Percentiles rank a stretch among this genome's conserved stretches.
These are phyloP conservation scores for Citrus mangshanensis DNA, from an alignment of 345 rosid genomes.

Conservation along the genomic window DNA sequence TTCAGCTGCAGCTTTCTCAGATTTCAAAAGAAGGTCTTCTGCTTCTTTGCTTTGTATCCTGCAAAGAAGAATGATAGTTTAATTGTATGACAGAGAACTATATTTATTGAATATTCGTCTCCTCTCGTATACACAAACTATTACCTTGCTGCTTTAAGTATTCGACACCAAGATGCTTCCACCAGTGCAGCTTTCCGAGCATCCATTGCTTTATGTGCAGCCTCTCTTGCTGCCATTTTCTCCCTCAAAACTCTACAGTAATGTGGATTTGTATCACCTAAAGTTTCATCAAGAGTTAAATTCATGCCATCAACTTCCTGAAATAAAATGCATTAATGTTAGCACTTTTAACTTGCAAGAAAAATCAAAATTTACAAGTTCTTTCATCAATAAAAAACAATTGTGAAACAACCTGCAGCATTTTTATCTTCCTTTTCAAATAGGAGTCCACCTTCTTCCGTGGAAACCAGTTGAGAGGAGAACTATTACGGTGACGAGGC, in stretches of 20 bases:
- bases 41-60: conserved; percentile 84
- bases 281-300: conserved; percentile 85
- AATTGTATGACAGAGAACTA: not conserved
- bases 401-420: conserved; percentile 65
- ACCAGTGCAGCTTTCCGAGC: conserved; percentile 88
- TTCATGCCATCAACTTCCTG: conserved; percentile 95
- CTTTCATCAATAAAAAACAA: not conserved
- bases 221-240: conserved; percentile 88
- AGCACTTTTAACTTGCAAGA: not conserved
- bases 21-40: conserved; percentile 48
- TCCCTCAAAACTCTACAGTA: conserved; percentile 82
- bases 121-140: not conserved
- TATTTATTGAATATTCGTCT: not conserved
- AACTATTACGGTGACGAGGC: conserved; percentile 73
- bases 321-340: conserved; percentile 2
- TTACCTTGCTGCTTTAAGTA: conserved; percentile 89
- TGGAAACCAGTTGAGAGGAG: conserved; percentile 85
- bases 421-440: conserved; percentile 78
- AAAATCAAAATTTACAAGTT: not conserved
- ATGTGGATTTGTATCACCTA: conserved; percentile 86
- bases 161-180: conserved; percentile 94
- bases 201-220: conserved; percentile 81
- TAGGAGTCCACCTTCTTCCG: conserved; percentile 78
- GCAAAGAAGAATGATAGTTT: conserved; percentile 11
- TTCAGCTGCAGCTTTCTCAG: conserved; percentile 76